Evolutionary conservation across 805 yeast species (phyloP), one percentile per base, ranked within the genome.

Genomic region (Monosporozyma aerobia): DNA sequence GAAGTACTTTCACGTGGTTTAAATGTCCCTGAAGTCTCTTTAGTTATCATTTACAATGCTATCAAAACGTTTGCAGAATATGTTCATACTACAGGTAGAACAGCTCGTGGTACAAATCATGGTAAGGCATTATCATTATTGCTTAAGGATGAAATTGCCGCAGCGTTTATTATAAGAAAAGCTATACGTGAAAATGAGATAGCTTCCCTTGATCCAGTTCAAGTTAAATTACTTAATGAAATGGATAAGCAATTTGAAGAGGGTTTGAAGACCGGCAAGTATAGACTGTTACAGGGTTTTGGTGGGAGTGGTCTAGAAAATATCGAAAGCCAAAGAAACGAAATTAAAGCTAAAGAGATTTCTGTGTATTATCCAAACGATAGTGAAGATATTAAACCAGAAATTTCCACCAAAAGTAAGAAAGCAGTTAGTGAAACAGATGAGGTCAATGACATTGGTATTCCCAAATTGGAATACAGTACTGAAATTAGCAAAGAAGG

Each of bases 1-100:
- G 94, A 96, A 2, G 86, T 94, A 27, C 89, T 97, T 2, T 96
- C 99, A 0, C 76, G 99, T 56, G 99, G 99, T 0, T 72, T 94
- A 25, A 97, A 94, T 69, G 97, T 94, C n/a, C 86, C 89, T 50
- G 85, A 83, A 23, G 77, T 92, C 27, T 82, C 82, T 53, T 67
- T 90, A 45, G 98, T 94, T 2, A 73, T 94, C 6, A 87, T 94
- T 70, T 87, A 77, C 61, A 90, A 86, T 58, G 77, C 88, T 0
- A 95, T 96, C 0, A 87, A 77, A 57, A 95, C 90, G 55, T 77
- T 90, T 76, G 98, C 95, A 56, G 98, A 94, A 65, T 94, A 94
- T 63, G 92, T 94, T 11, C 99, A 94, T 69, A 77, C 98, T 8
- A 96, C 90, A 0, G 99, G 99, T 0, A 74, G 99, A 53, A 94